Evolutionary conservation across 2,329 filamentous ascomycete genomes (phyloP).

Genomic region (Botrytis aclada): DNA sequence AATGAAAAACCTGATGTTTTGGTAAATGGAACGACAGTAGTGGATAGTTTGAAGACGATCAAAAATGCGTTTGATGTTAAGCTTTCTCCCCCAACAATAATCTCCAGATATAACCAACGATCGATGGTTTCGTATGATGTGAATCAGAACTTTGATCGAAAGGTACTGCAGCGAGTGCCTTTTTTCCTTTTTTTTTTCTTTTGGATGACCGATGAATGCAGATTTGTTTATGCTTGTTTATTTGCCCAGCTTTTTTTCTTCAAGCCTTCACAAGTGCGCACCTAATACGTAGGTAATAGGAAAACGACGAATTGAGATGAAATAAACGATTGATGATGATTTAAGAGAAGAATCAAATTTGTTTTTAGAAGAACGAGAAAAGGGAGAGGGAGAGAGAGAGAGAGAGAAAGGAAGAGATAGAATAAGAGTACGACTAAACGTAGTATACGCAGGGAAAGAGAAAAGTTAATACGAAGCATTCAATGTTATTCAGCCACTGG

Average conservation of each 20-base stretch:
- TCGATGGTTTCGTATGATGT: conserved; percentile 11
- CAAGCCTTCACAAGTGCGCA: not conserved
- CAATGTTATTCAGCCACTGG: conserved; percentile 4
- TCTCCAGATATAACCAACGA: not conserved
- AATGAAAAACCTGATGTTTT: not conserved
- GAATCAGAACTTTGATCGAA: not conserved
- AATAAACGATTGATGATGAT: not conserved
- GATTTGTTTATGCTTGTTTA: not conserved
- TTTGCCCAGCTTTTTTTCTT: not conserved
- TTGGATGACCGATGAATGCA: not conserved
- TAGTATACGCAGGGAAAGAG: not conserved
- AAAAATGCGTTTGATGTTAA: not conserved
- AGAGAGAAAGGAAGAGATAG: not conserved
- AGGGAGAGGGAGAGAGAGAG: not conserved
- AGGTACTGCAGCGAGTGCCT: not conserved
- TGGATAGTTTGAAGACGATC: not conserved
- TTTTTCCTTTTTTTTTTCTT: not conserved
- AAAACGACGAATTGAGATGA: not conserved
- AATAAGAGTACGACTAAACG: not conserved
- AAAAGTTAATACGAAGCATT: conserved; percentile 2
- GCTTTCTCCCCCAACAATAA: not conserved
- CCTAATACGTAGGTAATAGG: not conserved
- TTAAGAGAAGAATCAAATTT: not conserved
- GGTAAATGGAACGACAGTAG: not conserved
- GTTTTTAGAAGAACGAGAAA: not conserved